phyloP scores from a whole-genome alignment of 495 filamentous ascomycete genomes.

The Podospora anserina region DNA sequence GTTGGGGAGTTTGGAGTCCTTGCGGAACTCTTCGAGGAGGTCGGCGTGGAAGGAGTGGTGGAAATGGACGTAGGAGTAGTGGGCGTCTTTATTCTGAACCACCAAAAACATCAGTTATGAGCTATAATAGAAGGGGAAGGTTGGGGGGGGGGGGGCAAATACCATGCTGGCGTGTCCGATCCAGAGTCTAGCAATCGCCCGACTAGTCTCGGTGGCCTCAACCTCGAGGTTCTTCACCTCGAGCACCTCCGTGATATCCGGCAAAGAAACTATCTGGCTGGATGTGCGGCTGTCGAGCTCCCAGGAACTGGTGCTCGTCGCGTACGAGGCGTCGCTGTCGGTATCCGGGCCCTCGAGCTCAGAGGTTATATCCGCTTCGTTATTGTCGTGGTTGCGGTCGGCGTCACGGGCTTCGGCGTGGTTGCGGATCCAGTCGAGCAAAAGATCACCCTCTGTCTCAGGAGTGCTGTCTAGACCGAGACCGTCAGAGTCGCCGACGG shows the following conservation, averaged over 20 bases:
- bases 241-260: no score
- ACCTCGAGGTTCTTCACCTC: not conserved
- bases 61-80: slow-evolving; percentile 86
- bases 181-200: not conserved
- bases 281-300: not conserved
- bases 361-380: not conserved
- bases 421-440: not conserved
- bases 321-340: not conserved
- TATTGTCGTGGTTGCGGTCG: not conserved
- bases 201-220: not conserved
- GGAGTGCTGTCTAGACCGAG: not conserved
- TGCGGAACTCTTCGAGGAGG: slow-evolving; percentile 85
- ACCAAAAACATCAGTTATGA: not conserved
- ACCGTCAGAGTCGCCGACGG: not conserved
- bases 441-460: not conserved
- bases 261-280: not conserved
- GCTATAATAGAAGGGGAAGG: not conserved
- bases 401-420: not conserved
- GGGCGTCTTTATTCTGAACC: slow-evolving; percentile 79
- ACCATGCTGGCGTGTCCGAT: not conserved
- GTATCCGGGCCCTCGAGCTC: not conserved
- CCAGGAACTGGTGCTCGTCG: not conserved
- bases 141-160: not conserved
- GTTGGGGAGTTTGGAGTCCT: slow-evolving; percentile 57
- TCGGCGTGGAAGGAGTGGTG: slow-evolving; percentile 75